A percentile compares a stretch with the other conserved stretches of the same genome.
phyloP scores from a whole-genome alignment of 495 filamentous ascomycete genomes.

The Tuber brumale region DNA sequence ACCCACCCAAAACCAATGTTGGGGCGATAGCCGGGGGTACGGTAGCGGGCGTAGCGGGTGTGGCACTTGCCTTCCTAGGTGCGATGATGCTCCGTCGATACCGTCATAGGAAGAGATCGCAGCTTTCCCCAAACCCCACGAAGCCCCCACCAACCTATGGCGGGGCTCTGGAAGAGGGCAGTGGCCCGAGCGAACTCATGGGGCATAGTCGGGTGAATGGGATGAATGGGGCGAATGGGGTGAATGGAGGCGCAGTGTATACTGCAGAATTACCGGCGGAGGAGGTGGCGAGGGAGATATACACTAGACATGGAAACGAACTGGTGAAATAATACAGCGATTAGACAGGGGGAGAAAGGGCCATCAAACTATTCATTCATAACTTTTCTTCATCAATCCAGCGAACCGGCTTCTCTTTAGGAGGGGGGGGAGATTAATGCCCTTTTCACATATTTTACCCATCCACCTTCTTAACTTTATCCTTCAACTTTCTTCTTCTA shows the following conservation, averaged over 20 bases:
- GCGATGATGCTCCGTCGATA: not conserved
- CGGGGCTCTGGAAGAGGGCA: not conserved
- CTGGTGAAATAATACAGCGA: not conserved
- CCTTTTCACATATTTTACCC: not conserved
- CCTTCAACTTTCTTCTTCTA: not conserved
- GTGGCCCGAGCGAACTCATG: not conserved
- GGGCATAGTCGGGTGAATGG: not conserved
- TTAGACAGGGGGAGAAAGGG: no score
- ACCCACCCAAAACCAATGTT: not conserved
- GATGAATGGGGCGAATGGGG: not conserved
- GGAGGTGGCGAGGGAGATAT: not conserved
- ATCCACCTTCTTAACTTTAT: not conserved
- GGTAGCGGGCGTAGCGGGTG: not conserved
- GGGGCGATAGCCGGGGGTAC: not conserved
- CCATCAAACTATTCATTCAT: not conserved
- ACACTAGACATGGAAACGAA: not conserved
- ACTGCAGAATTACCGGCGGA: not conserved
- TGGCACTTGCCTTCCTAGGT: not conserved
- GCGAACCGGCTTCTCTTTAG: not conserved
- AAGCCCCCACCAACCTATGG: not conserved
- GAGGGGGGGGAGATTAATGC: no score
- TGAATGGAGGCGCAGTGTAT: not conserved
- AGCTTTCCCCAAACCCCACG: not conserved
- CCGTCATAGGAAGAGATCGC: not conserved
- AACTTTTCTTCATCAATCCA: not conserved